phyloP scores from a whole-genome alignment of 2,329 filamentous ascomycete genomes.

The Cladosporium sp. region DNA sequence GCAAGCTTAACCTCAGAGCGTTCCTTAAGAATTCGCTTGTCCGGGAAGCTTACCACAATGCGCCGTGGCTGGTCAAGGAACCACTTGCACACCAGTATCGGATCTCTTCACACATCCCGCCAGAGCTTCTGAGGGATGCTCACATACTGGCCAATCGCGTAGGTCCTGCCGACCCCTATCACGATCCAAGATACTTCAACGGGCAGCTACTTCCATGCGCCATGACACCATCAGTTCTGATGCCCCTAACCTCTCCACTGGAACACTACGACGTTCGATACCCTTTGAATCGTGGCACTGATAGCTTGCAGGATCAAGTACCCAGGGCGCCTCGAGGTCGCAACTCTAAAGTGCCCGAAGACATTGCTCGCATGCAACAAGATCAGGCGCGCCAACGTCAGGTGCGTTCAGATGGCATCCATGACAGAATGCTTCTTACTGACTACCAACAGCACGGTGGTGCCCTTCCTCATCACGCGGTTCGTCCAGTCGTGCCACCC shows the following conservation, averaged over 20 bases:
- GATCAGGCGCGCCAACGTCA: conserved; percentile 25
- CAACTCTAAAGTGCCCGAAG: conserved; percentile 26
- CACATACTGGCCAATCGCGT: conserved; percentile 11
- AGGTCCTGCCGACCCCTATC: neutral
- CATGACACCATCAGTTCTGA: neutral
- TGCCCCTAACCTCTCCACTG: neutral
- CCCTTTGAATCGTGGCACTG: conserved; percentile 1
- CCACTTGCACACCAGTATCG: conserved; percentile 81
- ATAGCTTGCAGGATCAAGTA: conserved; percentile 27
- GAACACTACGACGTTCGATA: neutral
- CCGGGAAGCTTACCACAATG: conserved; percentile 90
- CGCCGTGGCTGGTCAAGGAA: conserved; percentile 91
- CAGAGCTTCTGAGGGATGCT: conserved; percentile 76
- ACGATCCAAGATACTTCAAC: neutral
- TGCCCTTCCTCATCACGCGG: conserved; percentile 49
- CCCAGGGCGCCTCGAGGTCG: conserved; percentile 30
- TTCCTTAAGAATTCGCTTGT: conserved; percentile 96
- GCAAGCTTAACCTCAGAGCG: conserved; percentile 87
- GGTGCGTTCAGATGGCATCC: conserved; percentile 23
- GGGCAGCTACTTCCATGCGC: neutral
- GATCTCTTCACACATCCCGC: conserved; percentile 83
- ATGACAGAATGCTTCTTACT: neutral
- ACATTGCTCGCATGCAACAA: conserved; percentile 25
- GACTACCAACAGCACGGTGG: conserved; percentile 37
- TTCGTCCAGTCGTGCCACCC: conserved; percentile 7